phyloP scores from a whole-genome alignment of 176 grass and related monocot genomes.

The Carex parvula region DNA sequence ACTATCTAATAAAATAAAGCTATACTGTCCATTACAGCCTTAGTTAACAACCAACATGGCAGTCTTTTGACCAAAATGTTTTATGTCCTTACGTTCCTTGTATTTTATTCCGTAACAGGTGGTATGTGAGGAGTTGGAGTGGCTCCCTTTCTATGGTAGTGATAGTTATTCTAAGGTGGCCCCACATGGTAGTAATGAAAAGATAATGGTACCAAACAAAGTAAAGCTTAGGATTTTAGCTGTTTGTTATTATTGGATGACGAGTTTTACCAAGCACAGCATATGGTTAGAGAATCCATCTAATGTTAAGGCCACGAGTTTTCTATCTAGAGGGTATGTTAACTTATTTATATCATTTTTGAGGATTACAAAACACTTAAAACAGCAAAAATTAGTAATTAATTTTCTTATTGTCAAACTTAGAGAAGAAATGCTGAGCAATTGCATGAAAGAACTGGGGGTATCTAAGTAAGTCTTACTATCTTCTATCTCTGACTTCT shows the following conservation, averaged over 20 bases:
- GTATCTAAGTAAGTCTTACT: constrained; percentile 49
- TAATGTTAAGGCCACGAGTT: constrained; percentile 83
- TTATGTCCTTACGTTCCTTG: constrained; percentile 15
- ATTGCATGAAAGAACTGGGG: constrained; percentile 74
- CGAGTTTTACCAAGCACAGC: constrained; percentile 88
- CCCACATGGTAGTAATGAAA: constrained; percentile 43
- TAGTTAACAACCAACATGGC: background rate
- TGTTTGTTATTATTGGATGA: constrained; percentile 90
- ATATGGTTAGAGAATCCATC: constrained; percentile 91
- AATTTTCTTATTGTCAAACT: constrained; percentile 31
- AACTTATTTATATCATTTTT: constrained; percentile 27
- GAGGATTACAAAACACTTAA: constrained; percentile 25
- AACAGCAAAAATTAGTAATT: constrained; percentile 24
- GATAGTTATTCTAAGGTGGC: constrained; percentile 36
- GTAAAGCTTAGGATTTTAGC: constrained; percentile 60
- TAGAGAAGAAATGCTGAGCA: constrained; percentile 80
- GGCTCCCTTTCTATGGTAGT: constrained; percentile 83
- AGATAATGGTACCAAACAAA: constrained; percentile 52
- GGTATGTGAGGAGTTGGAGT: constrained; percentile 94
- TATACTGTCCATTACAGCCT: background rate
- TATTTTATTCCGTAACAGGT: constrained; percentile 51
- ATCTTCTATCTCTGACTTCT: background rate
- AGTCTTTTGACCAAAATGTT: constrained; percentile 22
- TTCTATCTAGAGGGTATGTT: constrained; percentile 81
- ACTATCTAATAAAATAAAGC: background rate